Evolutionary conservation across 305 asterid genomes (phyloP).

Genomic region (Fraxinus dipetala): DNA sequence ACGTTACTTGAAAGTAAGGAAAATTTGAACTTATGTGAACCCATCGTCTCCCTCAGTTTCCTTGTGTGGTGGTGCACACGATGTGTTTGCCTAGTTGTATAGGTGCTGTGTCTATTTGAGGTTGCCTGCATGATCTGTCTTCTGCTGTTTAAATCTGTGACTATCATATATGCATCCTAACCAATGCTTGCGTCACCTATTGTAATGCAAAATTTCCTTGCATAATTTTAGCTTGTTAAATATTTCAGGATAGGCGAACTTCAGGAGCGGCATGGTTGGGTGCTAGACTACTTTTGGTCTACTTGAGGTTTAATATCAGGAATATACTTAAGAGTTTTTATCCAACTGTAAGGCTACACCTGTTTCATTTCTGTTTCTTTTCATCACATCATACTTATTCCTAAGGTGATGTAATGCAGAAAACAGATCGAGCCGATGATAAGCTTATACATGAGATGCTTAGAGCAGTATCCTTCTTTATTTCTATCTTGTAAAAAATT

Average conservation of each 20-base stretch:
- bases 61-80: neutral
- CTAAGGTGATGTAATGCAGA: constrained; percentile 43
- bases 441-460: constrained; percentile 70
- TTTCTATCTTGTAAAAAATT: neutral
- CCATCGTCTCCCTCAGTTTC: constrained; percentile 14
- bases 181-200: constrained; percentile 6
- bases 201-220: neutral
- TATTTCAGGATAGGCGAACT: constrained; percentile 61
- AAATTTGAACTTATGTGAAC: neutral
- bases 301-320: constrained; percentile 62
- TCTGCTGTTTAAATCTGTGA: neutral
- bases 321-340: constrained; percentile 59
- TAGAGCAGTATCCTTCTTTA: constrained; percentile 83
- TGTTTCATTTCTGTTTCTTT: constrained; percentile 11
- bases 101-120: constrained; percentile 6
- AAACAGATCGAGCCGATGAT: constrained; percentile 61
- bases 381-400: constrained; percentile 15
- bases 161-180: constrained; percentile 9
- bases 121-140: constrained; percentile 14
- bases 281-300: constrained; percentile 62
- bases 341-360: constrained; percentile 63
- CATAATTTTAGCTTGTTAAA: constrained; percentile 11
- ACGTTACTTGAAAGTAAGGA: constrained; percentile 52
- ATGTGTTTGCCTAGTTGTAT: constrained; percentile 4
- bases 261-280: constrained; percentile 74